Evolutionary conservation across 2,329 filamentous ascomycete species (phyloP).

Genomic region (Xylaria sp.): DNA sequence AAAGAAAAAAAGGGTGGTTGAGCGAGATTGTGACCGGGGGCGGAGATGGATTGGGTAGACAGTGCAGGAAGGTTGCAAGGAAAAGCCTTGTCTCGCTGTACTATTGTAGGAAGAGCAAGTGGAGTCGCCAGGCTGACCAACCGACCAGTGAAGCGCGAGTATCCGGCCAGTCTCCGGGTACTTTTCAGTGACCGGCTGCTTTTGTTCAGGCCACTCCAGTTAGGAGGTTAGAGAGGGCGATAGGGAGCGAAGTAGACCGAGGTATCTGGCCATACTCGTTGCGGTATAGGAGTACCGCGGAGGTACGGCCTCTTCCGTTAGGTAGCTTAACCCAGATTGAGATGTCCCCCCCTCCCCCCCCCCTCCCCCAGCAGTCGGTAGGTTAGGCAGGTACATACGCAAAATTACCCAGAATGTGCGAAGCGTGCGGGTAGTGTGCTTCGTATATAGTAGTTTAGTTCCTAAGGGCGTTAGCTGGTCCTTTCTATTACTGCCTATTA

Average conservation of each 20-base stretch:
- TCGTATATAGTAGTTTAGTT: neutral
- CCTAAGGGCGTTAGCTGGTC: neutral
- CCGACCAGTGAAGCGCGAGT: neutral
- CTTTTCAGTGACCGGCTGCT: neutral
- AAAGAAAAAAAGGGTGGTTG: conserved; percentile 31
- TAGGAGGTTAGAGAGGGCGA: neutral
- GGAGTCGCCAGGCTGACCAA: conserved; percentile 10
- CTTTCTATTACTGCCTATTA: neutral
- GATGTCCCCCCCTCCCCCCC: neutral
- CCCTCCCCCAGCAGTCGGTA: too few species aligned
- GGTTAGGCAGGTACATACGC: neutral
- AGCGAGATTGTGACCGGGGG: conserved; percentile 31
- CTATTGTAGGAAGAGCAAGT: conserved; percentile 11
- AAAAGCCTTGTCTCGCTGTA: conserved; percentile 8
- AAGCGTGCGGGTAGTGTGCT: neutral
- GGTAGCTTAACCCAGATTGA: neutral
- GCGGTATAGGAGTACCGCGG: neutral
- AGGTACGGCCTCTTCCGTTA: neutral
- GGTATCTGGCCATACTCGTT: neutral
- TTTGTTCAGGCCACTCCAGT: neutral
- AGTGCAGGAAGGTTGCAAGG: conserved; percentile 14
- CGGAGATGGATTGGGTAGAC: conserved; percentile 21
- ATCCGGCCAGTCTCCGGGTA: neutral
- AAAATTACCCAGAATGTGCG: neutral
- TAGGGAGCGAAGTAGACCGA: neutral